A percentile compares a stretch with the other conserved stretches of the same genome.
phyloP scores from a whole-genome alignment of 768 basidiomycete genomes.

The Trametes meyenii region DNA sequence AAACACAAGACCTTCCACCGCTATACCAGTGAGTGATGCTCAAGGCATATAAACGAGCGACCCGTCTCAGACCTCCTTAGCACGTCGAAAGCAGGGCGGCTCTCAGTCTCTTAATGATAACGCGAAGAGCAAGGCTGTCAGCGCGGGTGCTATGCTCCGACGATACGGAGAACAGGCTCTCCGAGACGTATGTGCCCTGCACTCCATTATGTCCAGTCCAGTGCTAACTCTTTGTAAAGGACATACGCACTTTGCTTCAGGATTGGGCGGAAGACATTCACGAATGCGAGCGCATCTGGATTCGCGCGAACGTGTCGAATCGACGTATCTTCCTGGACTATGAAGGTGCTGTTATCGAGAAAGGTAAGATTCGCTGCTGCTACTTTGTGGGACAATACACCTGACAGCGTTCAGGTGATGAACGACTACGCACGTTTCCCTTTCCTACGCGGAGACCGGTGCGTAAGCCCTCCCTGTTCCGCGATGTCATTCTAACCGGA shows the following conservation, averaged over 20 bases:
- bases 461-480: conserved; percentile 34
- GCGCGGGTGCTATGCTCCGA: conserved; percentile 90
- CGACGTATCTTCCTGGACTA: conserved; percentile 90
- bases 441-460: conserved; percentile 97
- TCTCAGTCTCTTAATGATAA: conserved; percentile 92
- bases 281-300: conserved; percentile 88
- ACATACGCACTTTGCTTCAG: conserved; percentile 79
- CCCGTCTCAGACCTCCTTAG: conserved; percentile 42
- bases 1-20: conserved; percentile 96
- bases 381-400: background rate
- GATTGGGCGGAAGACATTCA: conserved; percentile 90
- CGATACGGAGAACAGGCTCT: conserved; percentile 95
- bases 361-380: conserved; percentile 41
- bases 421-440: conserved; percentile 85
- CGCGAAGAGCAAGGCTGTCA: conserved; percentile 89
- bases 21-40: conserved; percentile 81
- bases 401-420: conserved; percentile 49
- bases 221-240: conserved; percentile 47
- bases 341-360: conserved; percentile 73
- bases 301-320: conserved; percentile 87
- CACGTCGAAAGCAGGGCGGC: conserved; percentile 96
- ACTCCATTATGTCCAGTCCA: background rate
- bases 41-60: background rate
- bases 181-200: conserved; percentile 63
- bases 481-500: background rate